phyloP scores from a whole-genome alignment of 2,329 filamentous ascomycete species.

The Penicillium psychrosexuale region DNA sequence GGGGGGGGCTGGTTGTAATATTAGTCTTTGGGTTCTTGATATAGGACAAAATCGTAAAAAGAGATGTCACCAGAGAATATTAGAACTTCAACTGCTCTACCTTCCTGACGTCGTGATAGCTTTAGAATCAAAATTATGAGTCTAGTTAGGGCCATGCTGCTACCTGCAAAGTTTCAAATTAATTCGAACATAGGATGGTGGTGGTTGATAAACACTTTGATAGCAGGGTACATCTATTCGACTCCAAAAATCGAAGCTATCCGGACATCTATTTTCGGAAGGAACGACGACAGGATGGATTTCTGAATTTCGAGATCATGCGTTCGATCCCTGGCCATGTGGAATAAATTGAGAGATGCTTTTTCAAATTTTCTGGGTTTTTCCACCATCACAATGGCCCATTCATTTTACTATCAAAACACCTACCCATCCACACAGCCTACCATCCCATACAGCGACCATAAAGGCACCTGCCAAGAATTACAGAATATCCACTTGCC shows the following conservation, averaged over 20 bases:
- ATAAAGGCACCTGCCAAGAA: no score
- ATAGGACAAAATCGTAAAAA: background rate
- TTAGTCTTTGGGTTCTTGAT: background rate
- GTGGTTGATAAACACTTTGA: background rate
- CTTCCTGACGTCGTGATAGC: accelerated
- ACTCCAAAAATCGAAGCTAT: background rate
- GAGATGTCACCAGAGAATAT: background rate
- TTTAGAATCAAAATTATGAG: no score
- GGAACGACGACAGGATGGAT: background rate
- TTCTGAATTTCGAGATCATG: no score
- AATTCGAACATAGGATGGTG: background rate
- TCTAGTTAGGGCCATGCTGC: accelerated
- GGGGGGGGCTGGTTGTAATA: background rate
- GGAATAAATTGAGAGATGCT: background rate
- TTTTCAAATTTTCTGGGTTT: background rate
- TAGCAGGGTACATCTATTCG: background rate
- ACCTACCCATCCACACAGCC: background rate
- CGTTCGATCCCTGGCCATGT: background rate
- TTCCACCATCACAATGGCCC: no score
- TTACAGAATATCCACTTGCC: no score
- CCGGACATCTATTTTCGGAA: background rate
- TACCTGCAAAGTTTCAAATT: accelerated
- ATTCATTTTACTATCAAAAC: background rate
- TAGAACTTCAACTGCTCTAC: background rate
- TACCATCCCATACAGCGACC: no score